Evolutionary conservation across 495 filamentous ascomycete species (phyloP).

Genomic region (Tuber microsphaerosporum): DNA sequence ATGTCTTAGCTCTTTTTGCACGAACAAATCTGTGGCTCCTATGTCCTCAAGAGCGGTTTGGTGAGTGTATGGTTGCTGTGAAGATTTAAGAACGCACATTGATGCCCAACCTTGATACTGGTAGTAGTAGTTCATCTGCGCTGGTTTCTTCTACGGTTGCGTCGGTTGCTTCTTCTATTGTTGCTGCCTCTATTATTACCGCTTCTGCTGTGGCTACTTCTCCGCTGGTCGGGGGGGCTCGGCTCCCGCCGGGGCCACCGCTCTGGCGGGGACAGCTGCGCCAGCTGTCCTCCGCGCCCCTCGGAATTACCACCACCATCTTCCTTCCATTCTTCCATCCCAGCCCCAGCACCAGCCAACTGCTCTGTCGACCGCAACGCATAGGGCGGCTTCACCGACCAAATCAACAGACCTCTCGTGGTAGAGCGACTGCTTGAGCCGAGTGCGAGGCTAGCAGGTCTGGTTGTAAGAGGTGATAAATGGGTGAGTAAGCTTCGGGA

Average conservation of each 20-base stretch:
- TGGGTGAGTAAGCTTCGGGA: not conserved
- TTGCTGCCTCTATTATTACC: not conserved
- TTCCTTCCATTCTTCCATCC: not conserved
- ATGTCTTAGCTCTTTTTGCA: too few relatives aligned
- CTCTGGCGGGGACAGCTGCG: not conserved
- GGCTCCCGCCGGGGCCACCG: not conserved
- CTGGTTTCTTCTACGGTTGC: constrained; percentile 17
- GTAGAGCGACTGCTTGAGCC: constrained; percentile 16
- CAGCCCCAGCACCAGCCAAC: constrained; percentile 8
- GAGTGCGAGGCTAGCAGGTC: constrained; percentile 16
- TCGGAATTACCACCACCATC: not conserved
- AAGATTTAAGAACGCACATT: too few relatives aligned
- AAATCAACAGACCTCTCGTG: constrained; percentile 19
- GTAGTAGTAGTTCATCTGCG: constrained; percentile 25
- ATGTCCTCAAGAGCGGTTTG: too few relatives aligned
- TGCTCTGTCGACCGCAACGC: not conserved
- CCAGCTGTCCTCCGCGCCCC: not conserved
- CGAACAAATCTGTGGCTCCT: too few relatives aligned
- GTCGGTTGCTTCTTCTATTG: too few relatives aligned
- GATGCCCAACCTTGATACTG: too few relatives aligned
- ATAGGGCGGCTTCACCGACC: constrained; percentile 1
- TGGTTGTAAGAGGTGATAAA: constrained; percentile 16
- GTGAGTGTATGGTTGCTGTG: too few relatives aligned
- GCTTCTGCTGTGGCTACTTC: constrained; percentile 15
- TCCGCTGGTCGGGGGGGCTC: constrained; percentile 7